Percentiles rank a stretch among this genome's conserved stretches.
phyloP scores from a whole-genome alignment of 768 basidiomycete species.

The Leccinum subgranulosum region DNA sequence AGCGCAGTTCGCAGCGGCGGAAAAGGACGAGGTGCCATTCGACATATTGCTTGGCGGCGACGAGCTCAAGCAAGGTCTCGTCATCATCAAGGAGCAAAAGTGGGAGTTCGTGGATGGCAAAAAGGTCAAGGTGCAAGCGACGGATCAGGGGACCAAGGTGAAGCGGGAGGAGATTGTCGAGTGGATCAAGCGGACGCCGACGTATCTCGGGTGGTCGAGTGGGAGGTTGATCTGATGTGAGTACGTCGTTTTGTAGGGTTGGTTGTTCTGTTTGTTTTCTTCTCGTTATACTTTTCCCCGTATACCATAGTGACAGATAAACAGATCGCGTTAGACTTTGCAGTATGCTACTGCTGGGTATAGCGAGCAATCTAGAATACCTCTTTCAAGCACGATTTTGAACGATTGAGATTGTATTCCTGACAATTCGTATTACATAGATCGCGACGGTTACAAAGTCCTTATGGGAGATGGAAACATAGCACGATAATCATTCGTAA shows the following conservation, averaged over 20 bases:
- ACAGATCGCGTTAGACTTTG: too few species aligned
- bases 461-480: too few species aligned
- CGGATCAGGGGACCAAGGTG: constrained; percentile 65
- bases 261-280: neutral
- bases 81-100: constrained; percentile 88
- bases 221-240: constrained; percentile 25
- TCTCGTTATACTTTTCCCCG: neutral
- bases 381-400: neutral
- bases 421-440: too few species aligned
- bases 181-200: constrained; percentile 52
- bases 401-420: too few species aligned
- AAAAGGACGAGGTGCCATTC: constrained; percentile 90
- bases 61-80: constrained; percentile 80
- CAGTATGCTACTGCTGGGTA: neutral
- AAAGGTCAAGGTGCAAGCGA: constrained; percentile 59
- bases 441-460: too few species aligned
- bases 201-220: constrained; percentile 31
- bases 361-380: neutral
- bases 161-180: constrained; percentile 55
- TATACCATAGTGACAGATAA: neutral
- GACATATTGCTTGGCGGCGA: constrained; percentile 88
- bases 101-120: constrained; percentile 75
- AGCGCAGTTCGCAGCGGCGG: constrained; percentile 85
- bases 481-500: too few species aligned
- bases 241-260: neutral